Evolutionary conservation across 108 stramenopile genomes (phyloP), one percentile per base, ranked within the genome.

Genomic region (Mayamaea pseudoterrestris): DNA sequence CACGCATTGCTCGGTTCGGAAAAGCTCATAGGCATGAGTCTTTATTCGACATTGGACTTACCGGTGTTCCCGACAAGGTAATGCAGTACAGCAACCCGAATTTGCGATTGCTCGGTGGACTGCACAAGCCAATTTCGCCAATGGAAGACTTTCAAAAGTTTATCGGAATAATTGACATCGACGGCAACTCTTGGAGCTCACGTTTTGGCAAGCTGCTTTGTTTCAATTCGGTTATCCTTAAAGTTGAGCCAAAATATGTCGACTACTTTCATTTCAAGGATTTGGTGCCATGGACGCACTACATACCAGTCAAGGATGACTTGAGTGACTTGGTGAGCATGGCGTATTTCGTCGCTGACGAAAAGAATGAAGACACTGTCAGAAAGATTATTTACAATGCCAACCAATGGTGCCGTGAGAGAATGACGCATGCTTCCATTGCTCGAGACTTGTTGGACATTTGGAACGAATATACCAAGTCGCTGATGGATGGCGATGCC

Each of bases 131-230:
- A 5, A 39, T 39, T 20, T 3, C 3, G 4, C 37, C 37, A 14
- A 18, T 39, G 16, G 37, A 5, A 20, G 37, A 39, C 16, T 3
- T 39, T 5, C 37, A 39, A 39, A 14, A 41, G 8, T 68, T 54
- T 42, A 52, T 36, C 23, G 74, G 70, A 11, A 55, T 76, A 29
- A 60, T 76, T 24, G 74, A 76, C 17, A 61, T 71, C 22, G 74
- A 76, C 35, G 74, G 74, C 3, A 72, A 76, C 34, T 53, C 41
- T 26, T 76, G 70, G 70, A 57, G 54, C 16, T 55, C 55, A 23
- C 58, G 74, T 1, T 76, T 76, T 42, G 28, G 32, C 9, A 43
- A 35, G n/a, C 67, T 71, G 6, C 40, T 76, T 6, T 76, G 74
- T 35, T 50, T 32, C 31, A 72, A 69, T 43, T 68, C 66, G 20